Base-by-base conservation (phyloP, 768 basidiomycete genomes). In the Suillus bovinus region DNA sequence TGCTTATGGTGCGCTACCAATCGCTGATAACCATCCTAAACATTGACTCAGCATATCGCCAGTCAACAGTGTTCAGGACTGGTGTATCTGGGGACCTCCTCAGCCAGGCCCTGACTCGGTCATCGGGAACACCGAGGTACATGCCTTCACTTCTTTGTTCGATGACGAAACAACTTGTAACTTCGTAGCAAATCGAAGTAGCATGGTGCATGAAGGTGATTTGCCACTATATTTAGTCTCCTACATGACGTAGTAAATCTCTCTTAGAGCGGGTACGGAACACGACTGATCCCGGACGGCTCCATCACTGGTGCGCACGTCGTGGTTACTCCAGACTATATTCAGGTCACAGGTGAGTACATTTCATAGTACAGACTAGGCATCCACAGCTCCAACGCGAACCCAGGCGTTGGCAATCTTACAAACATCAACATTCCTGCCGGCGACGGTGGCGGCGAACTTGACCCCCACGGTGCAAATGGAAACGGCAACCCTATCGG, bases 311-410 rank as follows among this genome's bases (percentile, higher is more conserved):
- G 86, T 57, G 88, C 84, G 20, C 89, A 88, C 70, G 84, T 90
- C 70, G 80, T 91, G 5, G 79, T 84, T 64, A 90, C 91, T 0
- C 86, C 89, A n/a, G 86, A 88, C 71, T 92, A 86, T 71, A 79
- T 91, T 38, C 90, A 89, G 68, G 76, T 91, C 59, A 86, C 85
- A 42, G 92, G 88, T 78, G 58, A 41, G 71, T 63, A 16, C 27
- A 55, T 57, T 2, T 11, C 5, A 52, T 31, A 17, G 7, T 62
- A 65, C 11, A 67, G 66, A 27, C 42, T 73, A 7, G 67, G 71
- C 31, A 66, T 66, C 22, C 61, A 59, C 38, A 67, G 66, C 34
- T 64, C 24, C 71, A 67, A 69, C 60, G 24, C 27, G 33, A 46
- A 50, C 58, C 77, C 78, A 84, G 87, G 89, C 50, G 74, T 81